Conservation (phyloP, 257 asterid genomes). For the Solanum sitiens region DNA sequence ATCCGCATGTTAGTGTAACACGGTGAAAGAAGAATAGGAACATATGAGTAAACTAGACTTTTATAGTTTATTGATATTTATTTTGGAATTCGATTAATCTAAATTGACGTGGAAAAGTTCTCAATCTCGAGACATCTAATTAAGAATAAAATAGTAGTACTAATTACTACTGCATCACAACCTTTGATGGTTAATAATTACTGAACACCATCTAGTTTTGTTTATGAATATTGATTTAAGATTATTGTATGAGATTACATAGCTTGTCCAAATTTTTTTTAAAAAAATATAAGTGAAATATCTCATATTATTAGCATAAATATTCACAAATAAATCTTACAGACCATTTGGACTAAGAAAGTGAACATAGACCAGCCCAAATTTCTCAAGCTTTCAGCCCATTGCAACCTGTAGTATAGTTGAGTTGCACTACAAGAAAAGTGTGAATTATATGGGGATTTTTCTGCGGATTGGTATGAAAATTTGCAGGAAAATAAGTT, state of each 20-base stretch:
- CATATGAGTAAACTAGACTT: background rate
- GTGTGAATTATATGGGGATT: too few relatives aligned
- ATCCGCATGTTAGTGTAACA: background rate
- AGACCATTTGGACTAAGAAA: background rate
- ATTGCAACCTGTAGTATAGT: background rate
- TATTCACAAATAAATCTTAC: background rate
- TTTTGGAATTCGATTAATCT: background rate
- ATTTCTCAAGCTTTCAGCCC: background rate
- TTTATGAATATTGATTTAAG: too few relatives aligned
- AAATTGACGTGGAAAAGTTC: too few relatives aligned
- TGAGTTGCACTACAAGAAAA: too few relatives aligned
- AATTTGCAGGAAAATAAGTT: too few relatives aligned
- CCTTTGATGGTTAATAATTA: background rate
- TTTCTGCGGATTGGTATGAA: too few relatives aligned
- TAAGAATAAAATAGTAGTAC: too few relatives aligned
- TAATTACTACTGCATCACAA: background rate
- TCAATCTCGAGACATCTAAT: background rate
- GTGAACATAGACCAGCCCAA: background rate
- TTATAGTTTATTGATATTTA: too few relatives aligned
- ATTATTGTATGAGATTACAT: too few relatives aligned
- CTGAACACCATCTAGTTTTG: too few relatives aligned
- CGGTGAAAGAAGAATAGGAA: background rate
- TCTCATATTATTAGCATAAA: background rate
- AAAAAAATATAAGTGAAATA: background rate
- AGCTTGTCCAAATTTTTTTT: background rate